Conservation (phyloP, 495 filamentous ascomycete species). For the Podospora didyma region DNA sequence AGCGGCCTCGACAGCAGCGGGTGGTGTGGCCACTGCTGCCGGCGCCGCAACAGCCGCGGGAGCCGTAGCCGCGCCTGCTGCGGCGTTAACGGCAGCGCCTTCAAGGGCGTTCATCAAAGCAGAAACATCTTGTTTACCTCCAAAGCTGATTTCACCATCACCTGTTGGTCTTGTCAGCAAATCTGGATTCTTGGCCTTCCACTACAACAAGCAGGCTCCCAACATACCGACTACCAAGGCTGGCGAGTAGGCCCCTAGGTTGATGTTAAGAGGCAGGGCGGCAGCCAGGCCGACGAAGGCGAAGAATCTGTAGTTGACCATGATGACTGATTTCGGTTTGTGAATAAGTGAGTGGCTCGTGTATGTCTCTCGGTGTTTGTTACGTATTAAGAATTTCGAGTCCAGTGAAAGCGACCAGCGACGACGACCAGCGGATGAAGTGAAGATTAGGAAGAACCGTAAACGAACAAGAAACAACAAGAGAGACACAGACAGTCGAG, state of each 20-base stretch:
- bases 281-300: slow-evolving; percentile 38
- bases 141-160: slow-evolving; percentile 61
- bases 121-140: slow-evolving; percentile 49
- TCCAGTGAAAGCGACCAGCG: slow-evolving; percentile 27
- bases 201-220: background rate
- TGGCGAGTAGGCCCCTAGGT: slow-evolving; percentile 56
- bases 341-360: background rate
- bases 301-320: slow-evolving; percentile 41
- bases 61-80: slow-evolving; percentile 25
- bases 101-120: slow-evolving; percentile 45
- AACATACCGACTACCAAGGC: slow-evolving; percentile 41
- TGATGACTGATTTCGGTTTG: slow-evolving; percentile 23
- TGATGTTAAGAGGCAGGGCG: slow-evolving; percentile 57
- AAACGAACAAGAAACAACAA: slow-evolving; percentile 23
- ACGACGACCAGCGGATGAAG: slow-evolving; percentile 34
- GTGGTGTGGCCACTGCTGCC: slow-evolving; percentile 7
- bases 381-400: slow-evolving; percentile 12
- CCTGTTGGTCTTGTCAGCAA: slow-evolving; percentile 41
- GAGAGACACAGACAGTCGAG: slow-evolving; percentile 18
- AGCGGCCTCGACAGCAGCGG: slow-evolving; percentile 12
- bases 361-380: background rate
- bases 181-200: background rate
- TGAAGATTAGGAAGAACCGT: slow-evolving; percentile 14
- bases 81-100: slow-evolving; percentile 45
- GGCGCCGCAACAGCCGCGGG: slow-evolving; percentile 13